Conservation (phyloP, 2,329 filamentous ascomycete genomes). For the Trichoderma cornu-damae region DNA sequence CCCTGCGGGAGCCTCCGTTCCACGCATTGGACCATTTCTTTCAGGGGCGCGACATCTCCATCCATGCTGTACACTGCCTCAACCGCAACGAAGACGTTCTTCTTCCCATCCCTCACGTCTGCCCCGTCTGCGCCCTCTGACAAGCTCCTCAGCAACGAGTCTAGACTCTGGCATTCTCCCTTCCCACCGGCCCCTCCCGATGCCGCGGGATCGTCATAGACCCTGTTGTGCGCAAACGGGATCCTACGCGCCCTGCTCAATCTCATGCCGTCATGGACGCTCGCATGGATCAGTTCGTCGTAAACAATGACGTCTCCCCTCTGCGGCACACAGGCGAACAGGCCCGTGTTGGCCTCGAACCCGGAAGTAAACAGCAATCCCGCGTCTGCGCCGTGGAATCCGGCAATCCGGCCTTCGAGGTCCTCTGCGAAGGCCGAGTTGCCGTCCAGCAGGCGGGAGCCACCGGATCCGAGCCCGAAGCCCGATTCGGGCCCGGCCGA, state of each 20-base stretch:
- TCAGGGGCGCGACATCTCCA: conserved; percentile 63
- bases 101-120: conserved; percentile 33
- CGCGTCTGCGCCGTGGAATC: conserved; percentile 42
- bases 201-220: conserved; percentile 23
- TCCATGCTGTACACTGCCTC: conserved; percentile 81
- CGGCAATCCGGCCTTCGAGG: conserved; percentile 44
- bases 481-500: conserved; percentile 14
- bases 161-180: conserved; percentile 23
- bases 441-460: conserved; percentile 50
- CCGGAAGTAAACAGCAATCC: conserved; percentile 55
- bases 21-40: conserved; percentile 53
- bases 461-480: conserved; percentile 43
- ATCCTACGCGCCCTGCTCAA: conserved; percentile 51
- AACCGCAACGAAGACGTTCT: conserved; percentile 61
- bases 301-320: conserved; percentile 60
- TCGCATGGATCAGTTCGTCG: conserved; percentile 73
- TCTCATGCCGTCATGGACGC: conserved; percentile 71
- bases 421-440: conserved; percentile 42
- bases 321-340: conserved; percentile 57
- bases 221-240: conserved; percentile 55
- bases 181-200: too few relatives aligned
- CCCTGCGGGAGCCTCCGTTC: conserved; percentile 49
- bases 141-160: conserved; percentile 29
- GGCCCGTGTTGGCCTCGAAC: conserved; percentile 60
- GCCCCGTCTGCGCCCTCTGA: conserved; percentile 32